These are phyloP conservation scores for Pseudogymnoascus verrucosus DNA, from an alignment of 2,329 filamentous ascomycete species.

Conservation along the genomic window DNA sequence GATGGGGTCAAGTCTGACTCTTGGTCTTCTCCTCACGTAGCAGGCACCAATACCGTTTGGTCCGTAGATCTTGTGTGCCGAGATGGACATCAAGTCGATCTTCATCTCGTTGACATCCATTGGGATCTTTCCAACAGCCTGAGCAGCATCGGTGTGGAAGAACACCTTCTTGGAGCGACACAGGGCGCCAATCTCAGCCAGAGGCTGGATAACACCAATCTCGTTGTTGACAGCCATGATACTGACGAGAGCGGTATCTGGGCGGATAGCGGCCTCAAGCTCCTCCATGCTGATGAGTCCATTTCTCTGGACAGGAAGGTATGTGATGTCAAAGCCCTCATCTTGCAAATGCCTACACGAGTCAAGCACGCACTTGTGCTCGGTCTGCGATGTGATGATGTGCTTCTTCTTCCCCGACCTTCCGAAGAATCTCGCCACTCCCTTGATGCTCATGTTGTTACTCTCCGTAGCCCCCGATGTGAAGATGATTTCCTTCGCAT, in stretches of 20 bases:
- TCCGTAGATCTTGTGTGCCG: constrained; percentile 96
- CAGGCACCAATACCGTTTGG: constrained; percentile 96
- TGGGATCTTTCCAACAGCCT: constrained; percentile 97
- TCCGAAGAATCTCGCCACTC: constrained; percentile 91
- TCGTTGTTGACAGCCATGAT: constrained; percentile 99
- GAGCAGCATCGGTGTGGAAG: constrained; percentile 94
- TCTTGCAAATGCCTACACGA: constrained; percentile 95
- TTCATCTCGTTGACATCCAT: constrained; percentile 97
- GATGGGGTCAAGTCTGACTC: constrained; percentile 89
- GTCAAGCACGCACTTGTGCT: constrained; percentile 98
- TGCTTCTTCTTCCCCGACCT: constrained; percentile 94
- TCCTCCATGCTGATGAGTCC: constrained; percentile 80
- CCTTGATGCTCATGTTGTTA: constrained; percentile 99
- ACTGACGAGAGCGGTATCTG: constrained; percentile 86
- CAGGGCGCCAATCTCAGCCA: constrained; percentile 86
- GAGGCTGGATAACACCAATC: constrained; percentile 96
- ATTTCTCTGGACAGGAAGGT: constrained; percentile 79
- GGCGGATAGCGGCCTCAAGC: constrained; percentile 79
- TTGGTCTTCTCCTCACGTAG: constrained; percentile 84
- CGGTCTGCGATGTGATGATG: constrained; percentile 93
- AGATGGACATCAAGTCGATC: constrained; percentile 97
- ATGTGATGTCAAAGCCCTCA: constrained; percentile 95
- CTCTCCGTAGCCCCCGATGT: constrained; percentile 97
- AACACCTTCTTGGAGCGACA: constrained; percentile 90
- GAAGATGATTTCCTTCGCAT: constrained; percentile 97